Evolutionary conservation across 1,284 basidiomycete genomes (phyloP), one percentile per base, ranked within the genome.

Genomic region (Trichosporon sp.): DNA sequence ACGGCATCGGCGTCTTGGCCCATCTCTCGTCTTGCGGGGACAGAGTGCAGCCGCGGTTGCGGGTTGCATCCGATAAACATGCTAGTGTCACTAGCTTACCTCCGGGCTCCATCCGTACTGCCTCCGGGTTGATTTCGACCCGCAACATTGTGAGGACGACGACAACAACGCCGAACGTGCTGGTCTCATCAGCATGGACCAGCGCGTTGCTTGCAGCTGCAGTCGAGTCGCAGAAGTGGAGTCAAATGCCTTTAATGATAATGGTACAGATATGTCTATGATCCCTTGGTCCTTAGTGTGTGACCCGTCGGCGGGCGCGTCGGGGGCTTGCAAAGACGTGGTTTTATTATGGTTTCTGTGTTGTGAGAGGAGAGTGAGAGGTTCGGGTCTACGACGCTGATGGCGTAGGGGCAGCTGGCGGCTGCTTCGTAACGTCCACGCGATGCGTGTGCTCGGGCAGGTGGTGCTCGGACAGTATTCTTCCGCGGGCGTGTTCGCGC

Each of bases 401-500:
- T 12, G 38, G 10, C 38, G 38, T 12, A 4, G 64, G 38, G 31
- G n/a, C 38, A 5, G 40, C 64, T 21, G 65, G 43, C 19, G 38
- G 43, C 43, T 63, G 59, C 59, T 63, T 63, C 10, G 59, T 63
- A 4, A 63, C 59, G 59, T 63, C 59, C 11, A 63, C 59, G 16
- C 59, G 59, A 8, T 37, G 32, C 12, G 59, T 63, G 31, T 63
- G 59, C 32, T 63, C 59, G 31, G 59, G 59, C 59, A 66, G 21
- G 65, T 32, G 65, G 65, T n/a, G 65, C 59, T 63, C 43, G 26
- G 38, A 46, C 35, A 73, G 65, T 21, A 71, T 67, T 2, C 71
- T 66, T 10, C 74, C 71, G 2, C 70, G 35, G 11, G 54, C 66
- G 59, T 66, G 64, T 56, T 75, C 72, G 16, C 69, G 67, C 32